phyloP scores from a whole-genome alignment of 768 basidiomycete genomes.

The Panus rudis region DNA sequence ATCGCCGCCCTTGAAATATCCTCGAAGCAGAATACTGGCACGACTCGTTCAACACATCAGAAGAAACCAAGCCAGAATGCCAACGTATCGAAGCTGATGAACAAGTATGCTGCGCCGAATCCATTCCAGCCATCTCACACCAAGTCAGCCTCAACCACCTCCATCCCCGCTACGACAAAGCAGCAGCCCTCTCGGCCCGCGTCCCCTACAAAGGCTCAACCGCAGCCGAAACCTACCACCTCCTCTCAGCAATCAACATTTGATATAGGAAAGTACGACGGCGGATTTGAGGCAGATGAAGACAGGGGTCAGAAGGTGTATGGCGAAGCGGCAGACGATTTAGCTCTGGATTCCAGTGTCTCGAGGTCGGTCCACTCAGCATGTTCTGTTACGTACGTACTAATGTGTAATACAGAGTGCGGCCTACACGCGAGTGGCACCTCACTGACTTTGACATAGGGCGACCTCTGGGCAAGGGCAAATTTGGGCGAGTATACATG shows the following conservation, averaged over 20 bases:
- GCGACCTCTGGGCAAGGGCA: slow-evolving; percentile 95
- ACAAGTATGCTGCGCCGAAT: slow-evolving; percentile 68
- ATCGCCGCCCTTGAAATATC: slow-evolving; percentile 65
- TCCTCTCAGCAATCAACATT: slow-evolving; percentile 26
- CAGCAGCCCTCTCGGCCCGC: slow-evolving; percentile 10
- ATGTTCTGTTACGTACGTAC: slow-evolving; percentile 4
- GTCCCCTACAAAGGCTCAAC: slow-evolving; percentile 25
- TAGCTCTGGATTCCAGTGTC: slow-evolving; percentile 81
- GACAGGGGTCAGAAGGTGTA: slow-evolving; percentile 67
- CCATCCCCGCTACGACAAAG: slow-evolving; percentile 5
- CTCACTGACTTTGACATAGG: slow-evolving; percentile 90
- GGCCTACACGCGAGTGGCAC: slow-evolving; percentile 79
- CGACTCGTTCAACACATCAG: slow-evolving; percentile 25
- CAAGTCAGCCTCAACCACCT: slow-evolving; percentile 14
- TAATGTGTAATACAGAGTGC: slow-evolving; percentile 35
- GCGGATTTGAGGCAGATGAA: slow-evolving; percentile 90
- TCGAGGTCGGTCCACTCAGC: slow-evolving; percentile 40
- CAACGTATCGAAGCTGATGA: slow-evolving; percentile 58
- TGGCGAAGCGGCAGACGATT: slow-evolving; percentile 71
- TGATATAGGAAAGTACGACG: slow-evolving; percentile 90
- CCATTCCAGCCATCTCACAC: slow-evolving; percentile 24
- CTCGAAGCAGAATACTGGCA: slow-evolving; percentile 33
- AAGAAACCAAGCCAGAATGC: slow-evolving; percentile 56
- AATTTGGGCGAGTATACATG: slow-evolving; percentile 99
- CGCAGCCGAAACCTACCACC: slow-evolving; percentile 16